Percentiles rank a stretch among this genome's conserved stretches.
Conservation (phyloP, 805 yeast genomes). For the Jamesozyma jinghongensis region DNA sequence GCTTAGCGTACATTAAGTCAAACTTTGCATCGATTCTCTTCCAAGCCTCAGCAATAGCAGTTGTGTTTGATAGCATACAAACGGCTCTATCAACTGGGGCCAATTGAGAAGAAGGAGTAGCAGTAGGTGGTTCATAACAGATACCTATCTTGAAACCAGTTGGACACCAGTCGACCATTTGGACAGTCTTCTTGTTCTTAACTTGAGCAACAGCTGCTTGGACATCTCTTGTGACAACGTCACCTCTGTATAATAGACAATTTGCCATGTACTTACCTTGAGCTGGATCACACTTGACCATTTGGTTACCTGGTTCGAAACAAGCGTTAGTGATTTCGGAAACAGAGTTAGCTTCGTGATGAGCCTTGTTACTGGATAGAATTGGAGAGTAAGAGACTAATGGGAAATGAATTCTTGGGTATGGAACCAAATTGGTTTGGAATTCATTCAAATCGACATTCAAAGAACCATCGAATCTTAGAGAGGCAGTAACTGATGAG, state of each 20-base stretch:
- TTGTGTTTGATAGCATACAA: conserved; percentile 95
- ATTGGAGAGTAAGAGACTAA: conserved; percentile 97
- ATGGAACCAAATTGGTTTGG: conserved; percentile 97
- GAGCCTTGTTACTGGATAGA: conserved; percentile 79
- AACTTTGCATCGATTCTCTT: conserved; percentile 92
- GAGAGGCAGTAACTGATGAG: conserved; percentile 94
- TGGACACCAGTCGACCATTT: conserved; percentile 99
- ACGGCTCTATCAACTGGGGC: conserved; percentile 94
- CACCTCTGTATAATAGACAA: conserved; percentile 96
- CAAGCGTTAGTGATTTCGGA: conserved; percentile 95
- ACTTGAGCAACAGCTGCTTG: conserved; percentile 91
- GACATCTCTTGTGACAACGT: conserved; percentile 95
- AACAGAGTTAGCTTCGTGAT: conserved; percentile 92
- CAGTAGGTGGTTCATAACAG: conserved; percentile 96
- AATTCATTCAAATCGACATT: conserved; percentile 97
- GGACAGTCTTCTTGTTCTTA: conserved; percentile 91
- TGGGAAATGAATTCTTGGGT: conserved; percentile 99
- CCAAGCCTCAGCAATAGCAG: conserved; percentile 99
- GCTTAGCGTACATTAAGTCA: conserved; percentile 96
- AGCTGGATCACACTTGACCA: conserved; percentile 99
- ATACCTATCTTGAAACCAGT: conserved; percentile 99
- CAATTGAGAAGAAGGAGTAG: conserved; percentile 79
- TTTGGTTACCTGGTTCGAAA: conserved; percentile 97
- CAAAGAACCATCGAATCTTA: conserved; percentile 95
- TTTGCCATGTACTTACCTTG: conserved; percentile 98